Evolutionary conservation across 1,284 basidiomycete species (phyloP).

Genomic region (Phellinidium pouzarii): DNA sequence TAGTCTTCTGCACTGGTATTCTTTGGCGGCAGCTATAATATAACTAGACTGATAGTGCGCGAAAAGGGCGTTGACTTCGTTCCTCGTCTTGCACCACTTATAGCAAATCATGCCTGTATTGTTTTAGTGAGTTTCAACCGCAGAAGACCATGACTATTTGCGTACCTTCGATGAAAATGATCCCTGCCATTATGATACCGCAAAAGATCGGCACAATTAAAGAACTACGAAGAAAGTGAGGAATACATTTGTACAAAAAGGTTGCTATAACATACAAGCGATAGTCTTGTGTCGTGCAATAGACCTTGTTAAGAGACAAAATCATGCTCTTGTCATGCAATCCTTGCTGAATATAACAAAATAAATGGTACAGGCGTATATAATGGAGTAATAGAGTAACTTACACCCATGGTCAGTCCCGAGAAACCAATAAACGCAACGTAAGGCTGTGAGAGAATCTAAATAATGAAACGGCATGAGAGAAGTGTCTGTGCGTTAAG

Average conservation of each 20-base stretch:
- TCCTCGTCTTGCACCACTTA: constrained; percentile 15
- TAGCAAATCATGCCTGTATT: constrained; percentile 24
- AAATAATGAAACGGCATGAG: constrained; percentile 16
- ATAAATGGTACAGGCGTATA: neutral
- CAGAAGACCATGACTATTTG: constrained; percentile 1
- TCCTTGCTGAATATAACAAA: constrained; percentile 14
- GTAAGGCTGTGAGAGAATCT: constrained; percentile 37
- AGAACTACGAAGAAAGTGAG: constrained; percentile 26
- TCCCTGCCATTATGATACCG: constrained; percentile 32
- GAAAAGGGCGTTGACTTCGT: constrained; percentile 19
- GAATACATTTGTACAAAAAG: constrained; percentile 17
- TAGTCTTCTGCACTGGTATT: constrained; percentile 11
- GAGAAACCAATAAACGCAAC: constrained; percentile 30
- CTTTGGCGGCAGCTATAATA: neutral
- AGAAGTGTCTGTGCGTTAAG: constrained; percentile 18
- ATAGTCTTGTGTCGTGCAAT: constrained; percentile 15
- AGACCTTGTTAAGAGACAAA: constrained; percentile 6
- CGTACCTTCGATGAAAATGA: constrained; percentile 42
- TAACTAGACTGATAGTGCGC: constrained; percentile 17
- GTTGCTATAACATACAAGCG: constrained; percentile 11
- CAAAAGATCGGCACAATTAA: constrained; percentile 42
- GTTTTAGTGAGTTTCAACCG: constrained; percentile 17
- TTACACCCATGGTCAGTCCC: constrained; percentile 24
- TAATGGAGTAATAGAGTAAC: constrained; percentile 7
- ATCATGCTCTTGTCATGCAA: constrained; percentile 11